These are phyloP conservation scores for Domatiomyces globalis DNA, from an alignment of 2,329 filamentous ascomycete species.

Conservation along the genomic window DNA sequence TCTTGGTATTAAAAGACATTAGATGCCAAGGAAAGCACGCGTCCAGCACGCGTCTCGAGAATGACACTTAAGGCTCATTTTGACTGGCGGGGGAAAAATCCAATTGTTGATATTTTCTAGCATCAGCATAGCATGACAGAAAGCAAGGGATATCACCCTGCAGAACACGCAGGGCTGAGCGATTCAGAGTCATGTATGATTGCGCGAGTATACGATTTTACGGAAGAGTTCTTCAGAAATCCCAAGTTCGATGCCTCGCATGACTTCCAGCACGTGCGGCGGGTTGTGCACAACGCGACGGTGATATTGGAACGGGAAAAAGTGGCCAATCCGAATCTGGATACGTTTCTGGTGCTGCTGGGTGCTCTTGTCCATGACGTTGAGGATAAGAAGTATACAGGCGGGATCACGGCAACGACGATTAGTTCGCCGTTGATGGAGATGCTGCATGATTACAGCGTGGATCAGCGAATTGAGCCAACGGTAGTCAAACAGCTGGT, in stretches of 20 bases:
- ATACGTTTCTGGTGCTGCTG: constrained; percentile 16
- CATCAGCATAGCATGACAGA: background rate
- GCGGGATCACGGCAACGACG: constrained; percentile 2
- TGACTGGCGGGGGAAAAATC: too few relatives aligned
- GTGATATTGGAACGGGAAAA: constrained; percentile 44
- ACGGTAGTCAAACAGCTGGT: constrained; percentile 38
- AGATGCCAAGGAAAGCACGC: too few relatives aligned
- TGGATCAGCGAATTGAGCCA: constrained; percentile 32
- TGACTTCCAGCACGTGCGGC: constrained; percentile 70
- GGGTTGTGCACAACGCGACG: constrained; percentile 61
- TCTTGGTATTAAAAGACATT: too few relatives aligned
- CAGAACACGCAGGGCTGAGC: constrained; percentile 12
- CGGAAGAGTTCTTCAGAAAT: constrained; percentile 15
- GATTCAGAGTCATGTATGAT: constrained; percentile 11
- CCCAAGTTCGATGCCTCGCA: constrained; percentile 56
- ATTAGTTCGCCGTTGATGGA: constrained; percentile 5
- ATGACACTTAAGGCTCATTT: too few relatives aligned
- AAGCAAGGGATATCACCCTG: constrained; percentile 1
- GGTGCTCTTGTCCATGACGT: constrained; percentile 20
- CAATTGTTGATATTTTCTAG: too few relatives aligned
- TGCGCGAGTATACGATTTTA: constrained; percentile 12
- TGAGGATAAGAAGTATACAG: constrained; percentile 20
- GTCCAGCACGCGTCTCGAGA: too few relatives aligned
- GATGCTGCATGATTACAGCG: constrained; percentile 10
- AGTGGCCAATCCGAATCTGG: constrained; percentile 6